These are phyloP conservation scores for Botrytis porri DNA, from an alignment of 2,329 filamentous ascomycete genomes.

Conservation along the genomic window DNA sequence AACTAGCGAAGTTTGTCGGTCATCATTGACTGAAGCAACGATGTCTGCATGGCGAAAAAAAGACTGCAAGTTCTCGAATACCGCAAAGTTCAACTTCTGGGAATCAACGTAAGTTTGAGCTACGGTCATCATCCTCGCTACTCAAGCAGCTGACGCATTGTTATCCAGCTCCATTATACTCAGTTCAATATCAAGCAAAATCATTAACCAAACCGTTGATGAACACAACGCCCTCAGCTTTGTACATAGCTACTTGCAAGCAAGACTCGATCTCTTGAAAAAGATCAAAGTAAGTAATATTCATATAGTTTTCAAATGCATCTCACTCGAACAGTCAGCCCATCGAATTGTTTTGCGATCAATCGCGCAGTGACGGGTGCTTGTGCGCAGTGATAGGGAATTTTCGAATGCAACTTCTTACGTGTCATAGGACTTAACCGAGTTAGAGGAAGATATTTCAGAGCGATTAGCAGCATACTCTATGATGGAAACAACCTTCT, in stretches of 20 bases:
- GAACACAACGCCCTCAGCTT: conserved; percentile 34
- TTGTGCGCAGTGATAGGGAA: neutral
- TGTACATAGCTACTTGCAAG: conserved; percentile 56
- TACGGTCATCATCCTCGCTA: neutral
- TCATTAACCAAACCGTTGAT: conserved; percentile 30
- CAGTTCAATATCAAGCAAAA: conserved; percentile 33
- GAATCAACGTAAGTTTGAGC: conserved; percentile 38
- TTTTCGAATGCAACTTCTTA: conserved; percentile 17
- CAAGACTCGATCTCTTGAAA: conserved; percentile 52
- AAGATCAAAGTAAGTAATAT: conserved; percentile 32
- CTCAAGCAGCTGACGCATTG: neutral
- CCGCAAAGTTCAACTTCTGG: conserved; percentile 38
- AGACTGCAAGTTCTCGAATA: conserved; percentile 24
- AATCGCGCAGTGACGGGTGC: neutral
- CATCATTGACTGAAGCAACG: conserved; percentile 33
- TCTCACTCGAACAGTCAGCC: neutral
- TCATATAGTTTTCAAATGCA: neutral
- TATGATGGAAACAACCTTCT: conserved; percentile 59
- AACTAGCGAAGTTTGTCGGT: conserved; percentile 34
- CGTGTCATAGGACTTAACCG: conserved; percentile 49
- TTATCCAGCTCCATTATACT: conserved; percentile 35
- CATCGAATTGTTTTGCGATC: neutral
- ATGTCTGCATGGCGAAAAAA: conserved; percentile 29
- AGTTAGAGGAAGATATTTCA: conserved; percentile 52
- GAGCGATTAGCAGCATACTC: conserved; percentile 53